Percentiles rank a stretch among this genome's conserved stretches.
These are phyloP conservation scores for Ensete ventricosum DNA, from an alignment of 176 grass and related monocot genomes.

Conservation along the genomic window DNA sequence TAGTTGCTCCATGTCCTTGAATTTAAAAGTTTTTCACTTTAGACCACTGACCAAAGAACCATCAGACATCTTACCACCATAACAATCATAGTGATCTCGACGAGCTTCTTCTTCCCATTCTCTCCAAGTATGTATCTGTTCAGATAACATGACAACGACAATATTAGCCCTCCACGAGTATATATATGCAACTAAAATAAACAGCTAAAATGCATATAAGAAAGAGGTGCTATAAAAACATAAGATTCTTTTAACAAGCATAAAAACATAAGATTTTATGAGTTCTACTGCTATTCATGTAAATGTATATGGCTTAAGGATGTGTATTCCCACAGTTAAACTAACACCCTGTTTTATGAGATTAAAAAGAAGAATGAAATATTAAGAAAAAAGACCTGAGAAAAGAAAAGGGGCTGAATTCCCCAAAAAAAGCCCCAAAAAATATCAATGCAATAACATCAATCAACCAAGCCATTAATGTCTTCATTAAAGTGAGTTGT, in stretches of 20 bases:
- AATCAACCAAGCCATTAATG: no score
- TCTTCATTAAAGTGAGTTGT: neutral
- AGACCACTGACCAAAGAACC: neutral
- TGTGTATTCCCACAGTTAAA: no score
- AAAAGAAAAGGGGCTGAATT: no score
- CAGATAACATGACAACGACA: neutral
- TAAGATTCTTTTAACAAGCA: neutral
- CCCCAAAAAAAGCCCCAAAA: no score
- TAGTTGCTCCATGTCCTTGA: neutral
- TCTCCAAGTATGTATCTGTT: conserved; percentile 85
- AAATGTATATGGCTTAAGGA: no score
- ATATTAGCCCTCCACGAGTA: neutral
- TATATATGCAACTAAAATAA: neutral
- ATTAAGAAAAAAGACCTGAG: no score
- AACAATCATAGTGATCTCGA: conserved; percentile 62
- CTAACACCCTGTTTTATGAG: no score
- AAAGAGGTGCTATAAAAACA: neutral
- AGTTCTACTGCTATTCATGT: neutral
- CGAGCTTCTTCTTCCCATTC: conserved; percentile 98
- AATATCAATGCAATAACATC: no score
- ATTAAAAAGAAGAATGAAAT: no score
- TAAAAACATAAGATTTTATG: neutral
- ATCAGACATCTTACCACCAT: conserved; percentile 42
- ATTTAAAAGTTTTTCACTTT: neutral
- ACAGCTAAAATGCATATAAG: neutral